Conservation (phyloP, 306 rosid genomes). For the Malus asiatica region DNA sequence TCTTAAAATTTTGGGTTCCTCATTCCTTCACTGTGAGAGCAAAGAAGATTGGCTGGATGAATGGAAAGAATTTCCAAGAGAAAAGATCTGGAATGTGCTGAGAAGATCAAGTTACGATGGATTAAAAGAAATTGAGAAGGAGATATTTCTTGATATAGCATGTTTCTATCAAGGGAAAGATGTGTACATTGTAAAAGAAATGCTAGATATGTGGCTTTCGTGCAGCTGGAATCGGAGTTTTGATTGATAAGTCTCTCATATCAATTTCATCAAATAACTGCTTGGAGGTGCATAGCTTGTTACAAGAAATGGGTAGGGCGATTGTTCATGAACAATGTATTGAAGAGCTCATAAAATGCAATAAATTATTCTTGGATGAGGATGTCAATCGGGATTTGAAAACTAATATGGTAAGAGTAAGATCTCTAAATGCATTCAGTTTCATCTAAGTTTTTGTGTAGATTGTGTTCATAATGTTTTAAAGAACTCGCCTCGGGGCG, state of each 20-base stretch:
- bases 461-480: too few species aligned
- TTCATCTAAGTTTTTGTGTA: too few species aligned
- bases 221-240: slow-evolving; percentile 18
- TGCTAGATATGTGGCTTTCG: slow-evolving; percentile 10
- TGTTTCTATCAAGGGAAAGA: neutral
- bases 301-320: slow-evolving; percentile 27
- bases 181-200: neutral
- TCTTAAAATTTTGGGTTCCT: neutral
- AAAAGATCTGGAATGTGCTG: neutral
- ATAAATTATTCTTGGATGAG: slow-evolving; percentile 3
- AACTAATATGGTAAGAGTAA: neutral
- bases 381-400: slow-evolving; percentile 22
- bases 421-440: too few species aligned
- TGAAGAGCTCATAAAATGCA: neutral
- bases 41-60: neutral
- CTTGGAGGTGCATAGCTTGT: neutral
- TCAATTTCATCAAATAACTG: neutral
- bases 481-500: too few species aligned
- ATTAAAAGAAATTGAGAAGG: slow-evolving; percentile 12
- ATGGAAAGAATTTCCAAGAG: neutral
- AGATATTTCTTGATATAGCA: slow-evolving; percentile 18
- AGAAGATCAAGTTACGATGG: slow-evolving; percentile 13
- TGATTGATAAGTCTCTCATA: slow-evolving; percentile 1
- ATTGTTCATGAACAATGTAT: slow-evolving; percentile 15
- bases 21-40: neutral